Base-by-base conservation (phyloP, 768 basidiomycete species). In the Candolleomyces efflorescens region DNA sequence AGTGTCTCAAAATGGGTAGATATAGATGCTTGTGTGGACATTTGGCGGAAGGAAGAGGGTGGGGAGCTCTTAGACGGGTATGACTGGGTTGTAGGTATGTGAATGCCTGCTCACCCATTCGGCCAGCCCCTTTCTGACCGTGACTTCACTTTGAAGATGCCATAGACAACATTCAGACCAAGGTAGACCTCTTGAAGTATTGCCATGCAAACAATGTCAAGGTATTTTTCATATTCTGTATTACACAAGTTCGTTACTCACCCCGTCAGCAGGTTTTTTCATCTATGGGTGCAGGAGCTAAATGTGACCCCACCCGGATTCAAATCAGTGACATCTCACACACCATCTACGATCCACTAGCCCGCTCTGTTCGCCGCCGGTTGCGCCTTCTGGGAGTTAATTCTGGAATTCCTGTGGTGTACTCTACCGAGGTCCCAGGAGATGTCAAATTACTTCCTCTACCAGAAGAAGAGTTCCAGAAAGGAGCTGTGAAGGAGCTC, bases 131-230 rank as follows among this genome's bases (percentile, higher is more conserved):
- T 41, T 51, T 53, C 18, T 32, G 27, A 54, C 7, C 13, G 23
- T 12, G 11, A n/a, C 32, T 5, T 32, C 27, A 12, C 2, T 50
- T 41, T 54, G 5, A 64, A 85, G 96, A 99, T 71, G 94, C 94
- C 5, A 99, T 98, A 59, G 96, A 98, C 73, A 98, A 99, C 67
- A 96, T 98, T 60, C 83, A 90, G 48, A 96, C 96, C 0, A 98
- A 99, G 69, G 93, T 97, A 11, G 95, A 98, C 65, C 77, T 98
- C 45, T 80, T 99, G 7, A 85, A 90, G 57, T 89, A 95, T 70
- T 99, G 96, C 65, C 82, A 90, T 64, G 82, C 87, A 55, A 77
- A 88, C 61, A 68, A 78, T 17, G 85, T 98, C 70, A 94, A 91
- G 76, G 92, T 90, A 48, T 2, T 70, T 60, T 23, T 20, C 20